These are phyloP conservation scores for Skeletonema marinoi DNA, from an alignment of 108 stramenopile genomes.

Conservation along the genomic window DNA sequence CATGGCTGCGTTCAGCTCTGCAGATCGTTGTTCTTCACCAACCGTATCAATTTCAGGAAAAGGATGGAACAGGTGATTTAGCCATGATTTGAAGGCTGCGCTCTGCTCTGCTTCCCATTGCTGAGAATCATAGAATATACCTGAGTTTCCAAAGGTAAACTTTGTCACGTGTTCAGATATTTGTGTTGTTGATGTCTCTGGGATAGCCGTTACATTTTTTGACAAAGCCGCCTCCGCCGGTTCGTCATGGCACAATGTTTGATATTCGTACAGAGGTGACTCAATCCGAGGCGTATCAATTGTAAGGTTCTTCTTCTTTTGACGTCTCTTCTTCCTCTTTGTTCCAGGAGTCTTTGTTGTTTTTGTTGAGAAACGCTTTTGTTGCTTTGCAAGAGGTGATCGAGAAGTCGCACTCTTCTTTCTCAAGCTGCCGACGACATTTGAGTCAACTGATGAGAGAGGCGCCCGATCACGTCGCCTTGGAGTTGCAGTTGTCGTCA, in stretches of 20 bases:
- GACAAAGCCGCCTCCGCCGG: neutral
- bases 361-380: neutral
- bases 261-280: neutral
- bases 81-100: conserved; percentile 68
- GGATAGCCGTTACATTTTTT: neutral
- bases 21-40: conserved; percentile 6
- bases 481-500: neutral
- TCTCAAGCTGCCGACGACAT: neutral
- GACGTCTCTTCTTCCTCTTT: neutral
- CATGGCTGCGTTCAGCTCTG: conserved; percentile 30
- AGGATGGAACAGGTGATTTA: conserved; percentile 81
- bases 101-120: conserved; percentile 82
- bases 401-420: neutral
- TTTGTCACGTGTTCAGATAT: neutral
- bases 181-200: neutral
- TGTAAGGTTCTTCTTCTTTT: neutral
- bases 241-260: neutral
- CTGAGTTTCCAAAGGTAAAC: neutral
- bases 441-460: neutral
- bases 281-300: neutral
- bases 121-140: conserved; percentile 8
- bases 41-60: neutral
- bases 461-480: neutral
- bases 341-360: neutral
- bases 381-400: neutral